These are phyloP conservation scores for Zygotorulaspora chibaensis DNA, from an alignment of 805 yeast genomes.

Conservation along the genomic window DNA sequence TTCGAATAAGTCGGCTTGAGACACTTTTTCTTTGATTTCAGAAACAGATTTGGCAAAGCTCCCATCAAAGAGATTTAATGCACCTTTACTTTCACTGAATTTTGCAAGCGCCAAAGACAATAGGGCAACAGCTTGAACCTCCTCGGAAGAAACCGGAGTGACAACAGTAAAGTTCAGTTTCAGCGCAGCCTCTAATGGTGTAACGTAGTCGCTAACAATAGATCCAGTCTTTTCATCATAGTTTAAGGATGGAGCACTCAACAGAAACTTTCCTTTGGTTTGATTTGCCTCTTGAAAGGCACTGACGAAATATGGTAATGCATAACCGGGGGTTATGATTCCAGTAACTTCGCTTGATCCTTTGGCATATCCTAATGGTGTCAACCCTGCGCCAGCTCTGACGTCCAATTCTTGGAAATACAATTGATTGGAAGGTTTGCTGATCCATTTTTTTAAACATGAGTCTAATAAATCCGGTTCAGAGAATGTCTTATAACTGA, in stretches of 20 bases:
- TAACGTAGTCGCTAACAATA: conserved; percentile 59
- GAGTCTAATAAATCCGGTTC: conserved; percentile 56
- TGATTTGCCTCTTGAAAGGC: conserved; percentile 40
- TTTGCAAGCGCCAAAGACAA: conserved; percentile 61
- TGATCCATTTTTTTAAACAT: conserved; percentile 57
- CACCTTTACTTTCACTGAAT: conserved; percentile 38
- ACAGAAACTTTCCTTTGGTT: conserved; percentile 51
- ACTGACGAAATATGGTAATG: conserved; percentile 65
- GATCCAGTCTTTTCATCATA: conserved; percentile 51
- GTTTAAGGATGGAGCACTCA: conserved; percentile 74
- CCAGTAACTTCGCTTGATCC: conserved; percentile 37
- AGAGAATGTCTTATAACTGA: conserved; percentile 67
- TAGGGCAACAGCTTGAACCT: conserved; percentile 63
- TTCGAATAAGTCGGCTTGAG: conserved; percentile 12
- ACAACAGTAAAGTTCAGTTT: conserved; percentile 62
- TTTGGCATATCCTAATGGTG: conserved; percentile 65
- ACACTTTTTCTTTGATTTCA: conserved; percentile 15
- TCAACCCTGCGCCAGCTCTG: conserved; percentile 78
- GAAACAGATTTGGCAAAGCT: conserved; percentile 33
- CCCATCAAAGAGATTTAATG: conserved; percentile 79
- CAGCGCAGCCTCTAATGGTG: conserved; percentile 59
- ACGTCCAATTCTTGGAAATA: conserved; percentile 50
- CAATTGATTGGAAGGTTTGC: conserved; percentile 16
- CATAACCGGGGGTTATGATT: conserved; percentile 58
- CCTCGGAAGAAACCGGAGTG: conserved; percentile 57